Conservation (phyloP, 805 yeast genomes). For the Nakazawaea holstii region DNA sequence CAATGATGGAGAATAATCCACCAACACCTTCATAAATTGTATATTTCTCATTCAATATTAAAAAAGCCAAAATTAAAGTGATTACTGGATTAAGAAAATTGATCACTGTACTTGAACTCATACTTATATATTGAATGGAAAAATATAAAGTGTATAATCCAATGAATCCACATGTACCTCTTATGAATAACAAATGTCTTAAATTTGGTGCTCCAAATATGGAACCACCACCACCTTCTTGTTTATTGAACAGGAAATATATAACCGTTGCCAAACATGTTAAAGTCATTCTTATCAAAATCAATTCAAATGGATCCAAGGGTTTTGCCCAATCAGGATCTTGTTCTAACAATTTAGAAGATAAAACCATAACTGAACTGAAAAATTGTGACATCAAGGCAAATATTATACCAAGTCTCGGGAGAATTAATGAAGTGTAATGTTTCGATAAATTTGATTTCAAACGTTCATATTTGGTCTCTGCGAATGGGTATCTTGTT, state of each 20-base stretch:
- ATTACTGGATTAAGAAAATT: conserved; percentile 40
- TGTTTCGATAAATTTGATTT: not conserved
- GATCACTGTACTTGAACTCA: conserved; percentile 40
- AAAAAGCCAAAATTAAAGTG: conserved; percentile 37
- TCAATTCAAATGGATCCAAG: conserved; percentile 38
- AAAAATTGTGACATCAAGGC: conserved; percentile 33
- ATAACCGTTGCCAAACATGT: conserved; percentile 32
- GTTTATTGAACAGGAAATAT: conserved; percentile 29
- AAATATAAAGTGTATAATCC: conserved; percentile 42
- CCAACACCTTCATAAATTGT: conserved; percentile 34
- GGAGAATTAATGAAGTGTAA: conserved; percentile 6
- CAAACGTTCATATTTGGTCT: not conserved
- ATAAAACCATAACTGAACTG: conserved; percentile 38
- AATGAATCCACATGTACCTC: conserved; percentile 34
- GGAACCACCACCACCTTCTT: conserved; percentile 22
- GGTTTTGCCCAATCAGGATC: conserved; percentile 30
- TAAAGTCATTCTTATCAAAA: conserved; percentile 36
- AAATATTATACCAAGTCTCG: conserved; percentile 30
- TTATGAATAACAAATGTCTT: conserved; percentile 25
- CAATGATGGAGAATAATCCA: conserved; percentile 31
- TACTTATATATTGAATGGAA: conserved; percentile 37
- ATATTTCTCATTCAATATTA: conserved; percentile 32
- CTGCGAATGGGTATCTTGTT: too few relatives aligned
- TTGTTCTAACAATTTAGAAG: conserved; percentile 36
- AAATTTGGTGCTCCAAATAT: conserved; percentile 36